These are phyloP conservation scores for Austroboletus novae-zelandiae DNA, from an alignment of 1,284 basidiomycete species.

Conservation along the genomic window DNA sequence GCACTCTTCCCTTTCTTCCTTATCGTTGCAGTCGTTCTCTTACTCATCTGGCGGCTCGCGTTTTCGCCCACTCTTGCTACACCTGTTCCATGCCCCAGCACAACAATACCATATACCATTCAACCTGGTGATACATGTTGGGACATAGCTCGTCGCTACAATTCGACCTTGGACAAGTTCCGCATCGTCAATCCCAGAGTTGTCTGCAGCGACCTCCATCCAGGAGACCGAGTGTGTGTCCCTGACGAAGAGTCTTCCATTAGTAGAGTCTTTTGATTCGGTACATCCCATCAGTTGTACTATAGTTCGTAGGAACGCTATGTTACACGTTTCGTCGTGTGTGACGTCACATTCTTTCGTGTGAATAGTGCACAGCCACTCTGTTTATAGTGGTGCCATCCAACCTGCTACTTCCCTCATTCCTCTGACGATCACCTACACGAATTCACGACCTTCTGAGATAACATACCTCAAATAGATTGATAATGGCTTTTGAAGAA, in stretches of 20 bases:
- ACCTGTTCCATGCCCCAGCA: conserved; percentile 45
- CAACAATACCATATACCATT: conserved; percentile 48
- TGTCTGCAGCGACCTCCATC: conserved; percentile 55
- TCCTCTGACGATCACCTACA: conserved; percentile 22
- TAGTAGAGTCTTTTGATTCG: conserved; percentile 29
- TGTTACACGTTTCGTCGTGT: not conserved
- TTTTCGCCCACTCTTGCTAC: conserved; percentile 42
- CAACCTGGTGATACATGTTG: conserved; percentile 69
- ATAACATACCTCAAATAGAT: conserved; percentile 13
- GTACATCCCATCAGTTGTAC: conserved; percentile 22
- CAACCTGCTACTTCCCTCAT: not conserved
- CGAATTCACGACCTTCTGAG: conserved; percentile 29
- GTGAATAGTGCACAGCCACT: conserved; percentile 22
- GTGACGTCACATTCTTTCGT: conserved; percentile 25
- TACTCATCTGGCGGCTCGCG: conserved; percentile 64
- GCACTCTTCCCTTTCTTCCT: conserved; percentile 74
- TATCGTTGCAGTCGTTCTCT: conserved; percentile 59
- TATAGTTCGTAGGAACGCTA: conserved; percentile 2
- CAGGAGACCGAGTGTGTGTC: conserved; percentile 60
- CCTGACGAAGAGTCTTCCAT: conserved; percentile 41
- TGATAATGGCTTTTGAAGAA: conserved; percentile 33
- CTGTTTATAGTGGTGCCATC: conserved; percentile 2
- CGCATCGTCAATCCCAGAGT: conserved; percentile 52
- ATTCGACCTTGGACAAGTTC: conserved; percentile 54
- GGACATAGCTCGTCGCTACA: conserved; percentile 54